A percentile compares a stretch with the other conserved stretches of the same genome.
Evolutionary conservation across 2,329 filamentous ascomycete genomes (phyloP).

Genomic region (Monosporascus sp.): DNA sequence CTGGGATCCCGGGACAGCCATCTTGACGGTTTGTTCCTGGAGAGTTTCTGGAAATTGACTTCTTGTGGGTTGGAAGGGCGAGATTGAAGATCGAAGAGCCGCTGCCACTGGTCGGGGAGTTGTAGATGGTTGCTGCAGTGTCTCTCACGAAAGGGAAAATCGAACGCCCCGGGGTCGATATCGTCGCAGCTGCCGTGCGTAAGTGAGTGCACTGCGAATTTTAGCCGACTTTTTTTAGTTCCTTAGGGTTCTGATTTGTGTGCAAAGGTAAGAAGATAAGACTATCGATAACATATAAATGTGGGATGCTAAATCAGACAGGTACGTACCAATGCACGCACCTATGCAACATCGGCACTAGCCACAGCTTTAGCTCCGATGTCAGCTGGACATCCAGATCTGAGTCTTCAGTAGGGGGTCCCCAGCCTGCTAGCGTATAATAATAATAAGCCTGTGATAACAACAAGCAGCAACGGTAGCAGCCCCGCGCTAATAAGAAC

Average conservation of each 20-base stretch:
- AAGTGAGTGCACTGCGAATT: constrained; percentile 19
- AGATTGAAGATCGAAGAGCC: constrained; percentile 4
- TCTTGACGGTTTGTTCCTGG: constrained; percentile 38
- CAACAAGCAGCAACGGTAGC: not conserved
- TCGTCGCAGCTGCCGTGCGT: constrained; percentile 1
- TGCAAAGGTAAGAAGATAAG: constrained; percentile 2
- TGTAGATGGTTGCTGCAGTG: constrained; percentile 11
- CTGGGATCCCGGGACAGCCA: constrained; percentile 57
- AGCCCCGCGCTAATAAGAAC: not conserved
- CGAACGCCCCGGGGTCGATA: constrained; percentile 16
- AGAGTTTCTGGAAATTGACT: constrained; percentile 32
- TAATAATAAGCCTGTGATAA: no score
- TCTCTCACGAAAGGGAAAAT: constrained; percentile 12
- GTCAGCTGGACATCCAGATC: not conserved
- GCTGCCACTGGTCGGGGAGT: not conserved
- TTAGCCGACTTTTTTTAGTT: constrained; percentile 15
- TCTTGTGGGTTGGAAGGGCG: constrained; percentile 17
- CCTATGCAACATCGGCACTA: constrained; percentile 14
- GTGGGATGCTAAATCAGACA: not conserved
- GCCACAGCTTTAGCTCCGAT: constrained; percentile 11
- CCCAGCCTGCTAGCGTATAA: no score
- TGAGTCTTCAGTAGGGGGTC: not conserved
- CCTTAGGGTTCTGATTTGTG: constrained; percentile 27
- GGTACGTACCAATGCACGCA: no score
- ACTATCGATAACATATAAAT: not conserved